Evolutionary conservation across 495 filamentous ascomycete species (phyloP).

Genomic region (Amniculicola lignicola): DNA sequence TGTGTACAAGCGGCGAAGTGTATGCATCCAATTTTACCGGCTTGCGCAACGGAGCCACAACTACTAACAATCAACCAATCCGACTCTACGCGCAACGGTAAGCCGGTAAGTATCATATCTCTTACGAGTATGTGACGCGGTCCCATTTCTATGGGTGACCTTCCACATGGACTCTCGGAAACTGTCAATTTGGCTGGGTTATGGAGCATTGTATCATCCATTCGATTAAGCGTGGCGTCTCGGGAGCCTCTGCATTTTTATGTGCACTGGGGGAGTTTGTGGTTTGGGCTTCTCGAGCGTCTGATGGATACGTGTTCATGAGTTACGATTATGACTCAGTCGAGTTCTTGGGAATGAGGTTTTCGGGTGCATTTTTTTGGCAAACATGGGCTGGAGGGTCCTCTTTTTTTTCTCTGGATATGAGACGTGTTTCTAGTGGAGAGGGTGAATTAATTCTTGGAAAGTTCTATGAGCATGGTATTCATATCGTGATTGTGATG

Average conservation of each 20-base stretch:
- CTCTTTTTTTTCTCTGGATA: too few relatives aligned
- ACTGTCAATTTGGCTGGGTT: slow-evolving; percentile 17
- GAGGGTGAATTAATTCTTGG: neutral
- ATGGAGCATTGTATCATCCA: slow-evolving; percentile 3
- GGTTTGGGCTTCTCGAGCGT: slow-evolving; percentile 7
- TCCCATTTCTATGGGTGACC: too few relatives aligned
- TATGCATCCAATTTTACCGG: slow-evolving; percentile 8
- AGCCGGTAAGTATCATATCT: slow-evolving; percentile 37
- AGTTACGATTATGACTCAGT: slow-evolving; percentile 13
- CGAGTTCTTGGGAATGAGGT: neutral
- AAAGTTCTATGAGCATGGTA: too few relatives aligned
- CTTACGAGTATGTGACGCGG: slow-evolving; percentile 33
- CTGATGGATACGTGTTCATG: slow-evolving; percentile 13
- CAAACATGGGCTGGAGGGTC: too few relatives aligned
- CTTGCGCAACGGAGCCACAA: slow-evolving; percentile 34
- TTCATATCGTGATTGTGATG: too few relatives aligned
- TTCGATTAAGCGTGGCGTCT: slow-evolving; percentile 22
- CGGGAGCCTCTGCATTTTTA: slow-evolving; percentile 26
- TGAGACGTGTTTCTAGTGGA: neutral
- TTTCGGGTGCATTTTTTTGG: neutral
- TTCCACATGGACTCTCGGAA: slow-evolving; percentile 24
- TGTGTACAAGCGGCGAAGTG: neutral
- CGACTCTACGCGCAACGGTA: slow-evolving; percentile 36
- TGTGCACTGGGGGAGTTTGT: slow-evolving; percentile 15
- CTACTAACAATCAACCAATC: too few relatives aligned